phyloP scores from a whole-genome alignment of 176 grass and related monocot species.

The Aegilops bicornis region DNA sequence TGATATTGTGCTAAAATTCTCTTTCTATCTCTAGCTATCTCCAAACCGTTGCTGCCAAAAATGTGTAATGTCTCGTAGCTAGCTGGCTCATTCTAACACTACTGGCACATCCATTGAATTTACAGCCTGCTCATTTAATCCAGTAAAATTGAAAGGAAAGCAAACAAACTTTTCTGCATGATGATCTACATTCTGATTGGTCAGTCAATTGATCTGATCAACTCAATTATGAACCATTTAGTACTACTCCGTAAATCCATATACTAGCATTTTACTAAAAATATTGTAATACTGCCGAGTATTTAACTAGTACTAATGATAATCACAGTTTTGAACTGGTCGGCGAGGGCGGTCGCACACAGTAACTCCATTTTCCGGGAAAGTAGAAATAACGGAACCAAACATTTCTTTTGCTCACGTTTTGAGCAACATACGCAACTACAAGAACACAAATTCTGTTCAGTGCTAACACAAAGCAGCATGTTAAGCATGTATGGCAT shows the following conservation, averaged over 20 bases:
- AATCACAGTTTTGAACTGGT: background rate
- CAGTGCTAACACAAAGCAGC: background rate
- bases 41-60: background rate
- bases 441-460: constrained; percentile 26
- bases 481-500: background rate
- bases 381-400: background rate
- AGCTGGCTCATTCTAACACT: background rate
- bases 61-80: constrained; percentile 10
- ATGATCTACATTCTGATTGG: background rate
- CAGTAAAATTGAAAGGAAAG: background rate
- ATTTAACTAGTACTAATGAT: background rate
- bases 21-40: background rate
- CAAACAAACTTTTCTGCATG: background rate
- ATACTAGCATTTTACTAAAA: background rate
- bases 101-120: background rate
- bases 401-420: background rate
- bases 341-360: too few species aligned
- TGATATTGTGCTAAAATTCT: background rate
- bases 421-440: background rate
- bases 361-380: background rate
- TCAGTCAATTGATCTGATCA: background rate
- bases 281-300: background rate
- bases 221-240: background rate
- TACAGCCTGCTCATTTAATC: background rate
- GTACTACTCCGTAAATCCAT: background rate